Conservation (phyloP, 768 basidiomycete genomes). For the Amanita fuliginea region DNA sequence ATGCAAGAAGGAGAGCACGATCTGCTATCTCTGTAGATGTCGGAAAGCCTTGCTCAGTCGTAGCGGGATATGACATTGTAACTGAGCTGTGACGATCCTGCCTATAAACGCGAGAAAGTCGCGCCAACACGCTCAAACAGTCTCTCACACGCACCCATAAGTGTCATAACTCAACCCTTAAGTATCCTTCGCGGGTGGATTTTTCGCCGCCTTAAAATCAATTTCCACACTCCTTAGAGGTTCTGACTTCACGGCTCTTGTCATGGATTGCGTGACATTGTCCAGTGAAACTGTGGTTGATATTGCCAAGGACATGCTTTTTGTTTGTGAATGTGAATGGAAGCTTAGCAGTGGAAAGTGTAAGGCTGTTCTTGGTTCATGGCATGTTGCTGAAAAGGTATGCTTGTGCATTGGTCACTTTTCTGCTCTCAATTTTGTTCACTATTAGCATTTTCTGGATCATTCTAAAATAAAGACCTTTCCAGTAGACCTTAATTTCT, state of each 20-base stretch:
- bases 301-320: constrained; percentile 1
- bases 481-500: not conserved
- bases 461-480: not conserved
- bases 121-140: not conserved
- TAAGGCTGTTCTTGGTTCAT: constrained; percentile 2
- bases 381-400: constrained; percentile 1
- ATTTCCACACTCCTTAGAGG: not conserved
- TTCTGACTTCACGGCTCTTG: not conserved
- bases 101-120: no score
- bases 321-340: constrained; percentile 4
- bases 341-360: not conserved
- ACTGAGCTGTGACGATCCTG: no score
- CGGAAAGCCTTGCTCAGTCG: constrained; percentile 9
- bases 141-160: not conserved
- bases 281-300: not conserved
- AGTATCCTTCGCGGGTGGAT: no score
- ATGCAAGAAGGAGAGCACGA: constrained; percentile 40
- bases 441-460: not conserved
- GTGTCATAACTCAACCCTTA: not conserved
- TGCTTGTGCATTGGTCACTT: not conserved
- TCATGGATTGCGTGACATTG: not conserved
- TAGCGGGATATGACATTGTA: not conserved
- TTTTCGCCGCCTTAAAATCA: not conserved
- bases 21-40: constrained; percentile 14
- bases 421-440: not conserved